phyloP scores from a whole-genome alignment of 352 stramenopile genomes.

The Globisporangium middletonii region DNA sequence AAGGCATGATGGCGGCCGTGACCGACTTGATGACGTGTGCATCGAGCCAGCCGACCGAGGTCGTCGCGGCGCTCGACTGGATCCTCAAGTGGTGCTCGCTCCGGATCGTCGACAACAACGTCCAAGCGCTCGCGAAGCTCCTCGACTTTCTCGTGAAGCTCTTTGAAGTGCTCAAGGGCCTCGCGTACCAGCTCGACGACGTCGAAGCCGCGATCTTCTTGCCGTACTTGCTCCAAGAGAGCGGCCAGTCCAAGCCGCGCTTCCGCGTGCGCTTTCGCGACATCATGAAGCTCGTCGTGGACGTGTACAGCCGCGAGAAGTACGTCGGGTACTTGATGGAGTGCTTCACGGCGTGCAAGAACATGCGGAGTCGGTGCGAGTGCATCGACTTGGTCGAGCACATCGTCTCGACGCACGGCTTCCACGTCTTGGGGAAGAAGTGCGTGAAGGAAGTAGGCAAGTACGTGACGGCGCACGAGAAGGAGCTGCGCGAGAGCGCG shows the following conservation, averaged over 20 bases:
- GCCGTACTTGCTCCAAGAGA: constrained; percentile 80
- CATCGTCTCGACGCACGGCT: constrained; percentile 55
- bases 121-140: constrained; percentile 77
- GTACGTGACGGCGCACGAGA: constrained; percentile 71
- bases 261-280: constrained; percentile 81
- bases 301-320: constrained; percentile 79
- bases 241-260: constrained; percentile 74
- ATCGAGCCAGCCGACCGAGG: constrained; percentile 55
- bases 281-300: constrained; percentile 73
- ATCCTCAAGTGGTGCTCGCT: constrained; percentile 85
- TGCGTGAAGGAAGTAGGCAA: constrained; percentile 78
- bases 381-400: constrained; percentile 82
- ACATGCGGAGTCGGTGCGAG: constrained; percentile 81
- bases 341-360: constrained; percentile 83
- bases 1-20: constrained; percentile 79
- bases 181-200: constrained; percentile 65
- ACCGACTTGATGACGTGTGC: constrained; percentile 66
- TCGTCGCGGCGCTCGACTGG: constrained; percentile 63
- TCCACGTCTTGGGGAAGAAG: constrained; percentile 63
- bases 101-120: constrained; percentile 85
- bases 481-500: constrained; percentile 76
- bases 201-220: constrained; percentile 79
- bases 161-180: constrained; percentile 70
- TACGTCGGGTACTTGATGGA: constrained; percentile 70
- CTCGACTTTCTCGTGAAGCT: constrained; percentile 79